These are phyloP conservation scores for Geum urbanum DNA, from an alignment of 306 rosid genomes.

Conservation along the genomic window DNA sequence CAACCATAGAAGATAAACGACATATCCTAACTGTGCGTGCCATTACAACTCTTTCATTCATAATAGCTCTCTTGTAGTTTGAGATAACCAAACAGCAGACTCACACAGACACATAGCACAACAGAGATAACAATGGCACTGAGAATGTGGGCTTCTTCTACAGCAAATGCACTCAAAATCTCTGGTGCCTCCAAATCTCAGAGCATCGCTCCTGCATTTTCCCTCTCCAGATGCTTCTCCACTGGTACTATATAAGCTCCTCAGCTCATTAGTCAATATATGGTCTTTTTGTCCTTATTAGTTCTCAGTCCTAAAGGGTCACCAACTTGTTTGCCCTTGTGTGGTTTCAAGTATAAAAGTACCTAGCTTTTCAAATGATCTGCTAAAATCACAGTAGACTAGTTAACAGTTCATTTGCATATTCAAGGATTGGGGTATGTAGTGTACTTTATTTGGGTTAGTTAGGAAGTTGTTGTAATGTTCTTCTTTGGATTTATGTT, in stretches of 20 bases:
- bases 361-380: not conserved
- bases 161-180: slow-evolving; percentile 80
- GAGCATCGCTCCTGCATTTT: slow-evolving; percentile 49
- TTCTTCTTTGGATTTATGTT: not conserved
- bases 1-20: slow-evolving; percentile 66
- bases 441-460: not conserved
- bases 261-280: not conserved
- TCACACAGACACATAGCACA: not conserved
- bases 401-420: too few relatives aligned
- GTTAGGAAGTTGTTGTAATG: not conserved
- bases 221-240: slow-evolving; percentile 77
- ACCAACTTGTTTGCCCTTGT: not conserved
- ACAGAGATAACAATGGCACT: slow-evolving; percentile 53
- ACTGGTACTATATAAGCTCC: slow-evolving; percentile 37
- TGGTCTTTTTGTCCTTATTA: not conserved
- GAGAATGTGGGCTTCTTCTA: slow-evolving; percentile 94
- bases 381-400: not conserved
- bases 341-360: not conserved
- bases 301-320: not conserved
- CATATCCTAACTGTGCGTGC: slow-evolving; percentile 13
- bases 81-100: slow-evolving; percentile 5
- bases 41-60: not conserved
- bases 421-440: not conserved
- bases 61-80: slow-evolving; percentile 1
- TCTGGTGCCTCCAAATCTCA: slow-evolving; percentile 56